These are phyloP conservation scores for Phytophthora pistaciae DNA, from an alignment of 352 stramenopile genomes.

Conservation along the genomic window DNA sequence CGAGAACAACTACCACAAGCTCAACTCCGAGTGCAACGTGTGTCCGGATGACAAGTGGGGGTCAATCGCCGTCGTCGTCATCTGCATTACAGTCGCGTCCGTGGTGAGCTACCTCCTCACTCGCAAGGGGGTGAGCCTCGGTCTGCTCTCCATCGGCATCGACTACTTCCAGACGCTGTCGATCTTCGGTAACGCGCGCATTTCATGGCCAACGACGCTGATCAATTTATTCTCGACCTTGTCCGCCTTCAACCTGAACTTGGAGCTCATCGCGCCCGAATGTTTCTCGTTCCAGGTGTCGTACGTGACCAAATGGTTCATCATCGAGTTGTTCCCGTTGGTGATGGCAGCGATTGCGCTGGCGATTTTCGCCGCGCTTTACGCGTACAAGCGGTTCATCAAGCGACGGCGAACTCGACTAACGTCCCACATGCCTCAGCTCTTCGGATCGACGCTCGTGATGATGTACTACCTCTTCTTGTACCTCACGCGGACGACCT, in stretches of 20 bases:
- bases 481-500: slow-evolving; percentile 76
- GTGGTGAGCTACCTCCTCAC: slow-evolving; percentile 70
- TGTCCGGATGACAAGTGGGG: slow-evolving; percentile 71
- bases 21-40: slow-evolving; percentile 66
- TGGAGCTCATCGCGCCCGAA: slow-evolving; percentile 85
- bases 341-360: slow-evolving; percentile 52
- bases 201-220: slow-evolving; percentile 72
- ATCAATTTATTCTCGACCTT: slow-evolving; percentile 74
- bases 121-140: slow-evolving; percentile 71
- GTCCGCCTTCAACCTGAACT: slow-evolving; percentile 86
- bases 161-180: slow-evolving; percentile 91
- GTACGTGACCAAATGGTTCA: slow-evolving; percentile 79
- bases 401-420: slow-evolving; percentile 60
- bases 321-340: slow-evolving; percentile 69
- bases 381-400: slow-evolving; percentile 68
- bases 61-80: slow-evolving; percentile 54
- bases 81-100: slow-evolving; percentile 53
- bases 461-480: slow-evolving; percentile 90
- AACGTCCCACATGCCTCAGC: slow-evolving; percentile 70
- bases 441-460: slow-evolving; percentile 76
- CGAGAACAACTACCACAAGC: slow-evolving; percentile 59
- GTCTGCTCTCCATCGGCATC: slow-evolving; percentile 80
- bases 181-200: slow-evolving; percentile 78
- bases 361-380: slow-evolving; percentile 56
- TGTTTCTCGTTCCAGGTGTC: slow-evolving; percentile 79